phyloP scores from a whole-genome alignment of 2,329 filamentous ascomycete species.

The Ophiobolus disseminans region DNA sequence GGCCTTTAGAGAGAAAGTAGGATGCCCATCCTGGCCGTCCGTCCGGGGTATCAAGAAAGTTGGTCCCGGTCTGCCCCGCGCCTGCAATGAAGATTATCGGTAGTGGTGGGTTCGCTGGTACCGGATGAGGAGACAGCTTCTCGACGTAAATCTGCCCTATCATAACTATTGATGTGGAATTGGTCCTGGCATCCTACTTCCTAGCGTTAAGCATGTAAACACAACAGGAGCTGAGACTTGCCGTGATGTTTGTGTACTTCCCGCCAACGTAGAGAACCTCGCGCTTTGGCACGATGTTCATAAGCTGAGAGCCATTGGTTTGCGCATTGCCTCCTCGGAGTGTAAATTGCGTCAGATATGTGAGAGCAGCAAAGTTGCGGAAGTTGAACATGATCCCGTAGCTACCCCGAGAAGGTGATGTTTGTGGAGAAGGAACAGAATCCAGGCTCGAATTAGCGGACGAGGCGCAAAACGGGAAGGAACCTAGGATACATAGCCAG shows the following conservation, averaged over 20 bases:
- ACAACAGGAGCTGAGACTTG: constrained; percentile 4
- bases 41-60: constrained; percentile 54
- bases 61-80: constrained; percentile 26
- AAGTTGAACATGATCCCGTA: constrained; percentile 17
- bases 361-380: constrained; percentile 12
- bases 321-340: constrained; percentile 14
- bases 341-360: constrained; percentile 12
- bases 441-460: too few relatives aligned
- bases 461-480: too few relatives aligned
- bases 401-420: too few relatives aligned
- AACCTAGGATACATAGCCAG: too few relatives aligned
- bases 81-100: constrained; percentile 21
- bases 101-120: neutral
- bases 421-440: too few relatives aligned
- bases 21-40: constrained; percentile 59
- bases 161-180: constrained; percentile 8
- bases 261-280: constrained; percentile 25
- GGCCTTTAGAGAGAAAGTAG: constrained; percentile 54
- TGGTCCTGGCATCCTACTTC: constrained; percentile 8
- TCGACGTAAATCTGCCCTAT: constrained; percentile 15
- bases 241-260: constrained; percentile 18
- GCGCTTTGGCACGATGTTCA: constrained; percentile 19
- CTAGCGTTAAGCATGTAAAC: constrained; percentile 1
- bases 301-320: constrained; percentile 11
- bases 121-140: constrained; percentile 11